phyloP scores from a whole-genome alignment of 1,139 yeast genomes.

The Protomyces inundatus region DNA sequence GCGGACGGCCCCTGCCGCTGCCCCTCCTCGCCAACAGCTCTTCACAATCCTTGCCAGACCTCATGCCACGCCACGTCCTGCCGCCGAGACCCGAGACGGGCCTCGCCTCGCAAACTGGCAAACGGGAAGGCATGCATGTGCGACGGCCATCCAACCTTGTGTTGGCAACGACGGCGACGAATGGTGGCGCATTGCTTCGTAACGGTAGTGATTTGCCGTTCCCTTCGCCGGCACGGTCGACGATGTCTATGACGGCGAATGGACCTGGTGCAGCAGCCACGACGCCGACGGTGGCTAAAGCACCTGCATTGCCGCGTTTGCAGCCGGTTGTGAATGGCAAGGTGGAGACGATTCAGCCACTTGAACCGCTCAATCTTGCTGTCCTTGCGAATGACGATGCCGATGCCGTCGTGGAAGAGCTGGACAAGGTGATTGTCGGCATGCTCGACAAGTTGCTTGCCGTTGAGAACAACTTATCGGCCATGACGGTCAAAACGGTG shows the following conservation, averaged over 20 bases:
- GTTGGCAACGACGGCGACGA: neutral
- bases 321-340: neutral
- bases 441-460: constrained; percentile 8
- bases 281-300: neutral
- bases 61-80: constrained; percentile 9
- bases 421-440: constrained; percentile 9
- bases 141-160: constrained; percentile 11
- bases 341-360: neutral
- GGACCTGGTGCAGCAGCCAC: neutral
- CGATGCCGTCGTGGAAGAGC: constrained; percentile 11
- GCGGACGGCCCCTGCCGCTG: neutral
- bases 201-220: neutral
- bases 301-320: neutral
- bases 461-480: constrained; percentile 8
- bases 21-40: neutral
- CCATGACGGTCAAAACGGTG: constrained; percentile 4
- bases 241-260: neutral
- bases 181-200: neutral
- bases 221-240: constrained; percentile 10
- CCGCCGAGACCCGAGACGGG: neutral
- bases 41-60: constrained; percentile 1
- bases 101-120: neutral
- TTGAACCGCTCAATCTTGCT: constrained; percentile 1
- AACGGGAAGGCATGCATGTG: constrained; percentile 1
- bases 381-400: constrained; percentile 10